These are phyloP conservation scores for Prunella vulgaris DNA, from an alignment of 257 asterid genomes.

Conservation along the genomic window DNA sequence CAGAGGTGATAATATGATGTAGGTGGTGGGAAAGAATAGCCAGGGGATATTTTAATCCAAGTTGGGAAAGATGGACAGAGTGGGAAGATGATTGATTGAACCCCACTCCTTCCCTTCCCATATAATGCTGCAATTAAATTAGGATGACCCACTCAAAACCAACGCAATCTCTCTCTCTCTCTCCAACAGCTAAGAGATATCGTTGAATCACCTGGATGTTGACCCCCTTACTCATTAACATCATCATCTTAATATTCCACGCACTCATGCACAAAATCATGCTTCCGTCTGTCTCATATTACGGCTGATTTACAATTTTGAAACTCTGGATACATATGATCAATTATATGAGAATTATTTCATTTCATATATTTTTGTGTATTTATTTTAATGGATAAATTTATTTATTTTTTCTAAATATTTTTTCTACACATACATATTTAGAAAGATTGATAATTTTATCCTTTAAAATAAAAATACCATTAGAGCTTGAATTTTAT, in stretches of 20 bases:
- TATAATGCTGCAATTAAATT: constrained; percentile 56
- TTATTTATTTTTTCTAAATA: too few relatives aligned
- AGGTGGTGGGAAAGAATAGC: too few relatives aligned
- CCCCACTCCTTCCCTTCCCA: constrained; percentile 40
- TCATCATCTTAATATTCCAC: not conserved
- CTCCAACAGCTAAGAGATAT: constrained; percentile 46
- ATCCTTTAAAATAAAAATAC: too few relatives aligned
- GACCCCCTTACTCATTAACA: constrained; percentile 26
- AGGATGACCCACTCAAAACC: constrained; percentile 43
- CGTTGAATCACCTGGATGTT: constrained; percentile 58
- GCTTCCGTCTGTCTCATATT: not conserved
- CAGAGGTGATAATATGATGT: too few relatives aligned
- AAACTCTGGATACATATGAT: too few relatives aligned
- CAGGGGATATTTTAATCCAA: too few relatives aligned
- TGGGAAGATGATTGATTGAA: constrained; percentile 67
- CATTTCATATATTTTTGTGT: too few relatives aligned
- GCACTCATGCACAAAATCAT: not conserved
- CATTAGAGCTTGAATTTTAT: too few relatives aligned
- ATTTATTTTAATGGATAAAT: too few relatives aligned
- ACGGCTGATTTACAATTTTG: not conserved
- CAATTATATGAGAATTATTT: too few relatives aligned
- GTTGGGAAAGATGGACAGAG: not conserved
- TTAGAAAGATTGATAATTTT: too few relatives aligned
- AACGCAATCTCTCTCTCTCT: constrained; percentile 1
- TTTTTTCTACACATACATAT: too few relatives aligned